Evolutionary conservation across 164 flowering plant genomes (phyloP).

Genomic region (Liquidambar formosana): DNA sequence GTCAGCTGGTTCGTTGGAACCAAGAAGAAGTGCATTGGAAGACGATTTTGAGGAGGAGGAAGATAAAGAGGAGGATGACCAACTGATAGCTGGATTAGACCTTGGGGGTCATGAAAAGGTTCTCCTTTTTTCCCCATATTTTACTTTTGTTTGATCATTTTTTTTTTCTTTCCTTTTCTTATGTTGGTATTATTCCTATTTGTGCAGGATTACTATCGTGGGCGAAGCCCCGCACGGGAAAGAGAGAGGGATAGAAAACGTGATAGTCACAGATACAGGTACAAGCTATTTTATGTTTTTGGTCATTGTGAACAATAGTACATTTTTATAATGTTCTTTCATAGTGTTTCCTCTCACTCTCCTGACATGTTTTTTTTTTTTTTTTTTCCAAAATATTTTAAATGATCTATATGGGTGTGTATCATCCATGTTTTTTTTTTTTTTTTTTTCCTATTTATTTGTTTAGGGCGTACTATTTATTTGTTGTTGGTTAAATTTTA

Average conservation of each 20-base stretch:
- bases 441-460: neutral
- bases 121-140: neutral
- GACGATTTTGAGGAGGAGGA: slow-evolving; percentile 99
- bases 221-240: slow-evolving; percentile 80
- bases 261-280: slow-evolving; percentile 91
- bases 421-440: neutral
- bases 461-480: neutral
- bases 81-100: slow-evolving; percentile 50
- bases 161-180: neutral
- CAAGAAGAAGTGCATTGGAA: slow-evolving; percentile 95
- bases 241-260: slow-evolving; percentile 88
- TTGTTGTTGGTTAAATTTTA: too few species aligned
- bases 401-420: too few species aligned
- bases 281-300: neutral
- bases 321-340: too few species aligned
- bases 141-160: neutral
- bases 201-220: slow-evolving; percentile 74
- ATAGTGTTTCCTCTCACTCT: neutral
- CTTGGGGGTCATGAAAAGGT: slow-evolving; percentile 69
- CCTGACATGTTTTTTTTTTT: too few species aligned
- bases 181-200: neutral
- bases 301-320: too few species aligned
- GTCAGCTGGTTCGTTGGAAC: slow-evolving; percentile 64
- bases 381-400: too few species aligned
- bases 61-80: slow-evolving; percentile 90